Evolutionary conservation across 2,329 filamentous ascomycete species (phyloP).

Genomic region (Aspergillus ochraceus): DNA sequence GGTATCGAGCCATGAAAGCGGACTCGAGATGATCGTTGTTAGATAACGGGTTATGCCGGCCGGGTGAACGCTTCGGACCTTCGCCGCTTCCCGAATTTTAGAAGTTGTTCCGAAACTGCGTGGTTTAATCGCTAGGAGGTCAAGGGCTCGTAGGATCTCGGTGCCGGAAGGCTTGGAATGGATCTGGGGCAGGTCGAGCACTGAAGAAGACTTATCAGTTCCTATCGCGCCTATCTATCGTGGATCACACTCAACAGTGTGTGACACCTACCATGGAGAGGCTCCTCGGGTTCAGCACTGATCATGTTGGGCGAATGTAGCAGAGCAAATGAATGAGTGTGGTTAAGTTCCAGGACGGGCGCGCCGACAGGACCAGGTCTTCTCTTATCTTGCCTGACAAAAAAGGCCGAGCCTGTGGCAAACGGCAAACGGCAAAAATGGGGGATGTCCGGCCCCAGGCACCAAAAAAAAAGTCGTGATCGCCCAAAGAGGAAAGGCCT

Average conservation of each 20-base stretch:
- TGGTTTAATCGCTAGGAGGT: constrained; percentile 65
- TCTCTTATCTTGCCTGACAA: constrained; percentile 7
- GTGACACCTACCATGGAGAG: constrained; percentile 38
- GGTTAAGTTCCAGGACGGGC: background rate
- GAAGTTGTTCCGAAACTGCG: constrained; percentile 43
- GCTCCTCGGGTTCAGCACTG: constrained; percentile 34
- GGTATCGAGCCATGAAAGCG: constrained; percentile 46
- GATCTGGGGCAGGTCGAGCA: constrained; percentile 77
- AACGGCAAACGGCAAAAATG: constrained; percentile 8
- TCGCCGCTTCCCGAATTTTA: constrained; percentile 25
- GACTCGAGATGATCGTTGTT: constrained; percentile 48
- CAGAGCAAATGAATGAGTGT: background rate
- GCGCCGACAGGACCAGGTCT: background rate
- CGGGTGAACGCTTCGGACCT: constrained; percentile 36
- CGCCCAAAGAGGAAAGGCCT: constrained; percentile 33
- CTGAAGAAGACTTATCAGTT: constrained; percentile 47
- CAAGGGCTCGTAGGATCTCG: constrained; percentile 65
- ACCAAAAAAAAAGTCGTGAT: constrained; percentile 29
- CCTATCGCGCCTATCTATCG: constrained; percentile 23
- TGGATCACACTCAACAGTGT: constrained; percentile 11
- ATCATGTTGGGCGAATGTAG: constrained; percentile 29
- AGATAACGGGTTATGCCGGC: constrained; percentile 47
- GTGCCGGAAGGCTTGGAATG: constrained; percentile 71
- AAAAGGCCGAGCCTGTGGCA: constrained; percentile 15
- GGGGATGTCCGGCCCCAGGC: constrained; percentile 15